phyloP scores from a whole-genome alignment of 2,329 filamentous ascomycete species.

The Epichloe sylvatica region DNA sequence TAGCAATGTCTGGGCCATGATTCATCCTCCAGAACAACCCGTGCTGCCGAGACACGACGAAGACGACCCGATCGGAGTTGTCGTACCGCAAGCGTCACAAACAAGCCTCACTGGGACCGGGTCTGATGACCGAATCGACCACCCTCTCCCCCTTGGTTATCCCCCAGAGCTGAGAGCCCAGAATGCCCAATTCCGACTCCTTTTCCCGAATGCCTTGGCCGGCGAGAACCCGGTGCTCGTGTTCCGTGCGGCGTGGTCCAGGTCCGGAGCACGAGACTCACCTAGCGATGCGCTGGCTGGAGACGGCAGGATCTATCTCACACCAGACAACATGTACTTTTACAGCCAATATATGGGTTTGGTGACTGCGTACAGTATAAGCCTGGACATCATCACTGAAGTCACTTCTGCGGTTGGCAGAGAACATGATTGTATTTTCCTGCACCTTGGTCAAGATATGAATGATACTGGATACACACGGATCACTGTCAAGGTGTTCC shows the following conservation, averaged over 20 bases:
- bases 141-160: conserved; percentile 63
- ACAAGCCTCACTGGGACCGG: conserved; percentile 14
- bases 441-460: conserved; percentile 55
- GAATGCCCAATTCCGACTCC: conserved; percentile 80
- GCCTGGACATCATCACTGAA: conserved; percentile 65
- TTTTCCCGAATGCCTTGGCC: conserved; percentile 68
- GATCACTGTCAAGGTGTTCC: conserved; percentile 81
- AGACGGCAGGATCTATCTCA: conserved; percentile 72
- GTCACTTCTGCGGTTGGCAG: conserved; percentile 80
- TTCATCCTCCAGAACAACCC: conserved; percentile 16
- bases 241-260: conserved; percentile 77
- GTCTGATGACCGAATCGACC: conserved; percentile 21
- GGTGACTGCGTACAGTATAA: conserved; percentile 67
- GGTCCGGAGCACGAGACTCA: conserved; percentile 30
- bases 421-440: conserved; percentile 83
- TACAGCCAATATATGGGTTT: conserved; percentile 92
- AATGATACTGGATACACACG: conserved; percentile 53
- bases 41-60: conserved; percentile 21
- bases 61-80: conserved; percentile 28
- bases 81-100: conserved; percentile 20
- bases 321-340: conserved; percentile 78
- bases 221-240: conserved; percentile 80
- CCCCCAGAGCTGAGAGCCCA: conserved; percentile 71
- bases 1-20: conserved; percentile 56
- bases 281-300: conserved; percentile 36